Evolutionary conservation across 2,329 filamentous ascomycete genomes (phyloP).

Genomic region (Escovopsis sp.): DNA sequence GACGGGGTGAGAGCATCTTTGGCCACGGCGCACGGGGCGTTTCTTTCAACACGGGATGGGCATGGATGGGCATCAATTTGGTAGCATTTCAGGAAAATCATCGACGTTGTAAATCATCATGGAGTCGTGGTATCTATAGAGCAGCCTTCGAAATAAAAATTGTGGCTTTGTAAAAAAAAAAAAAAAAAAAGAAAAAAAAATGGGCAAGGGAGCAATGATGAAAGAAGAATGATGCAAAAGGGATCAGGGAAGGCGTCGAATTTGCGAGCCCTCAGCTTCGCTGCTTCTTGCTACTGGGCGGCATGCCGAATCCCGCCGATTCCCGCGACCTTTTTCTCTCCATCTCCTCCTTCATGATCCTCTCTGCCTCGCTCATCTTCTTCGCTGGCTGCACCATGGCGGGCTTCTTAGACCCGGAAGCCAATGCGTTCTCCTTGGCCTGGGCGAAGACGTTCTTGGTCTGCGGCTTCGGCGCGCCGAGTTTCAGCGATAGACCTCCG

Average conservation of each 20-base stretch:
- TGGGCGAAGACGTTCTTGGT: constrained; percentile 63
- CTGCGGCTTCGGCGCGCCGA: constrained; percentile 43
- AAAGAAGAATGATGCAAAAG: too few relatives aligned
- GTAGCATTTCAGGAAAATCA: neutral
- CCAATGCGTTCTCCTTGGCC: constrained; percentile 54
- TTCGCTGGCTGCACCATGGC: constrained; percentile 47
- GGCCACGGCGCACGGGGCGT: constrained; percentile 20
- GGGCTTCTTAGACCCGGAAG: constrained; percentile 45
- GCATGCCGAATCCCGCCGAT: constrained; percentile 28
- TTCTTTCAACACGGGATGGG: constrained; percentile 6
- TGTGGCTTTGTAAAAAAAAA: neutral
- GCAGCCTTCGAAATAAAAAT: neutral
- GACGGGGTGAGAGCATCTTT: neutral
- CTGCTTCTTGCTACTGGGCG: constrained; percentile 37
- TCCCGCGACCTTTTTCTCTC: constrained; percentile 51
- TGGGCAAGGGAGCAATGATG: too few relatives aligned
- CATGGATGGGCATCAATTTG: neutral
- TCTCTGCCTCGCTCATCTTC: constrained; percentile 78
- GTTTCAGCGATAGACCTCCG: constrained; percentile 45
- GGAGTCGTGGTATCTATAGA: constrained; percentile 6
- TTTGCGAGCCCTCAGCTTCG: constrained; percentile 15
- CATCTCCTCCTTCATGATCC: constrained; percentile 78
- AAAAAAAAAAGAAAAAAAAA: too few relatives aligned
- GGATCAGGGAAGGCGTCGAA: constrained; percentile 1
- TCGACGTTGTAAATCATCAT: constrained; percentile 1